A percentile compares a stretch with the other conserved stretches of the same genome.
These are phyloP conservation scores for Aschersonia sp. DNA, from an alignment of 2,329 filamentous ascomycete species.

Conservation along the genomic window DNA sequence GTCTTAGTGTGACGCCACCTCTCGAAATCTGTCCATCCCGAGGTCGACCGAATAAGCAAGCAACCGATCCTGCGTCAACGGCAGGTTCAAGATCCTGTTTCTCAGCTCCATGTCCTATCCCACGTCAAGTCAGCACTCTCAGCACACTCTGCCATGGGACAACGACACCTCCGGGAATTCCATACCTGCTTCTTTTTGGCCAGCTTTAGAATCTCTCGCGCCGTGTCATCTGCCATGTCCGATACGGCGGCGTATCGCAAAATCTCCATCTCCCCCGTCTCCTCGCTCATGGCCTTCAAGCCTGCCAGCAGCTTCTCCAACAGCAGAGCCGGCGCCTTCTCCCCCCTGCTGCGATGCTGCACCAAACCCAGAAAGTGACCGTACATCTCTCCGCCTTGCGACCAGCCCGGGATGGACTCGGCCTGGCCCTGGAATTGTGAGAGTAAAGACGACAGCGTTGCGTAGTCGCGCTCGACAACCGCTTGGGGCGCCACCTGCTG, in stretches of 20 bases:
- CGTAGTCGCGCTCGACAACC: constrained; percentile 71
- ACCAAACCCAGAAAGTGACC: constrained; percentile 41
- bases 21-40: constrained; percentile 53
- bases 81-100: constrained; percentile 37
- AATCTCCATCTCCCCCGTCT: constrained; percentile 30
- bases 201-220: constrained; percentile 44
- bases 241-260: constrained; percentile 53
- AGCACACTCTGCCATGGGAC: neutral
- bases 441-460: constrained; percentile 52
- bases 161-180: neutral
- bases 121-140: constrained; percentile 1
- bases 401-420: constrained; percentile 56
- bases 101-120: constrained; percentile 21
- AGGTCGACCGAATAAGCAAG: constrained; percentile 56
- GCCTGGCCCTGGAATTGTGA: constrained; percentile 53
- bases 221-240: constrained; percentile 67
- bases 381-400: constrained; percentile 68
- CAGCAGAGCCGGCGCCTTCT: constrained; percentile 25
- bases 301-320: constrained; percentile 43
- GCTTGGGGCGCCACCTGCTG: constrained; percentile 67
- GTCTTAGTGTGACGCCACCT: constrained; percentile 38
- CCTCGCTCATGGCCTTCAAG: constrained; percentile 38
- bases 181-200: constrained; percentile 41
- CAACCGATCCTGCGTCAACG: constrained; percentile 59
- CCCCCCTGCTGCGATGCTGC: constrained; percentile 24